Evolutionary conservation across 139 green algal genomes (phyloP).

Genomic region (Edaphochlamys debaryana): DNA sequence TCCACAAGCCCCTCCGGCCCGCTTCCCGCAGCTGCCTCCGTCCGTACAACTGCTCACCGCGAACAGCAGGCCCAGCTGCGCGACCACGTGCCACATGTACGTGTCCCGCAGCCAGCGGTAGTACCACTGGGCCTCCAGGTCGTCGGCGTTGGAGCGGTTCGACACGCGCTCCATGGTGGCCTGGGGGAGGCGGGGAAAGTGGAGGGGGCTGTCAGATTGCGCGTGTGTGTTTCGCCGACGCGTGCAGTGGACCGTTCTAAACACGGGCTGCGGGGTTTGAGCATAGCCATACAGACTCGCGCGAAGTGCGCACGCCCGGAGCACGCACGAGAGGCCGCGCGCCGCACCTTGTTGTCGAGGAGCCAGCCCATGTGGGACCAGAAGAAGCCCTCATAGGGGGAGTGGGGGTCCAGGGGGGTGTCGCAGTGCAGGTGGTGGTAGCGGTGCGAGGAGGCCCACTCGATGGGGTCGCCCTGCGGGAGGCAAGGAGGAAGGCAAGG

Average conservation of each 20-base stretch:
- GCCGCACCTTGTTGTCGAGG: conserved; percentile 89
- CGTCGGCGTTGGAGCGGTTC: conserved; percentile 84
- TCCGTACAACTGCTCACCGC: too few species aligned
- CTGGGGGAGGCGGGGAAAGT: conserved; percentile 42
- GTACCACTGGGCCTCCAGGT: conserved; percentile 92
- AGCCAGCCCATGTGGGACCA: conserved; percentile 98
- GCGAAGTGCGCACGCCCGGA: too few species aligned
- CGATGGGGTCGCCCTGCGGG: conserved; percentile 86
- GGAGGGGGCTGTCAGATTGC: too few species aligned
- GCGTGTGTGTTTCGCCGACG: too few species aligned
- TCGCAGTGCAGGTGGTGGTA: conserved; percentile 98
- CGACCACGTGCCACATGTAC: conserved; percentile 91
- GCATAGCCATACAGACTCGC: too few species aligned
- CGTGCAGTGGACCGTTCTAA: too few species aligned
- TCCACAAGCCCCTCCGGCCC: too few species aligned
- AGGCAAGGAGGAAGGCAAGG: background rate
- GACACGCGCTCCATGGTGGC: conserved; percentile 80
- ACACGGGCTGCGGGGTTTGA: too few species aligned
- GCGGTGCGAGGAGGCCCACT: conserved; percentile 90
- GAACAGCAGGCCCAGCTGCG: conserved; percentile 82
- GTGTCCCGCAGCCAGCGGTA: conserved; percentile 87
- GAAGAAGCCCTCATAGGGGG: conserved; percentile 98
- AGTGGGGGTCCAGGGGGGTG: conserved; percentile 97
- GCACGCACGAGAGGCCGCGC: too few species aligned
- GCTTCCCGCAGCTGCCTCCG: too few species aligned